Base-by-base conservation (phyloP, 441 rosid genomes). In the Isatis lusitanica region DNA sequence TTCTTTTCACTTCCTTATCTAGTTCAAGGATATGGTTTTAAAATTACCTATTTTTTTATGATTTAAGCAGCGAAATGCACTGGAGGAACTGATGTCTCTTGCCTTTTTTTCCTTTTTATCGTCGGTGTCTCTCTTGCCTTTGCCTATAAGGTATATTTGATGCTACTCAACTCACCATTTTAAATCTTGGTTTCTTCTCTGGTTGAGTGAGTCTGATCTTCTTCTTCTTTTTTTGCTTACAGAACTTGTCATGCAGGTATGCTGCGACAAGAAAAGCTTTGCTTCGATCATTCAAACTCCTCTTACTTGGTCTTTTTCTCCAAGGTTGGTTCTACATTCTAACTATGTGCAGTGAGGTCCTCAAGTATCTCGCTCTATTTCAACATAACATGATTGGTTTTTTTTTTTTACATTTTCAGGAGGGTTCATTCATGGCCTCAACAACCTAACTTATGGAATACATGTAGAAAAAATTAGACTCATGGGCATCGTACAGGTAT, bases 401-500 rank as follows among this genome's bases (percentile, higher is more conserved):
- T n/a, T n/a, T n/a, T 59, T 46, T 21, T 65, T 9, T 5, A 48
- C 30, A 56, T 44, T 77, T 56, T 74, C 81, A 93, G 98, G 98
- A 59, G 97, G 98, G 52, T 91, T 82, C 78, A 82, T 93, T 51
- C 98, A 93, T 79, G 87, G 92, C 33, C 11, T 89, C 56, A 86
- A 83, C 48, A 77, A 79, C 70, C 81, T 93, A 68, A 80, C 84
- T 31, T 89, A 82, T 63, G 98, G 98, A 66, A 84, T 88, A 55
- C 83, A 91, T 78, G 74, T 84, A 31, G 71, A 69, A 0, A 84
- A 74, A 55, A 85, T 93, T 64, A 87, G 98, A 79, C 67, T 83
- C 72, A 86, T 86, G 89, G 98, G 98, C 38, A 80, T 91, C 79
- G 68, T 93, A 74, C 97, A 93, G 95, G 98, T 90, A 74, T 13